These are phyloP conservation scores for Warburgia ugandensis DNA, from an alignment of 164 flowering plant genomes.

Conservation along the genomic window DNA sequence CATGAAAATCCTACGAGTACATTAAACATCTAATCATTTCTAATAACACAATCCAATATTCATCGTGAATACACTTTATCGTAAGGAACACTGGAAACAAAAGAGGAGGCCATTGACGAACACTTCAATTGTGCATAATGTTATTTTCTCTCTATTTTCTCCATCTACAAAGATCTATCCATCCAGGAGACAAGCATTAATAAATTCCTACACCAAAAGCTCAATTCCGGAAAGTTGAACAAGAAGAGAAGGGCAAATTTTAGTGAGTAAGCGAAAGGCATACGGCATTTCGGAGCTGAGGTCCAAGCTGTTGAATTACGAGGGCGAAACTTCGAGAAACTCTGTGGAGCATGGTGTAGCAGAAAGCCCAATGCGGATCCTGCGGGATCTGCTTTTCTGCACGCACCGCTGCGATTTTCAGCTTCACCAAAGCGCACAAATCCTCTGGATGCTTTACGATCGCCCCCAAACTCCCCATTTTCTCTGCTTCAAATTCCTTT, in stretches of 20 bases:
- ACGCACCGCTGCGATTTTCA: slow-evolving; percentile 52
- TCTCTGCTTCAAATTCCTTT: background rate
- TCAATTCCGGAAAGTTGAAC: background rate
- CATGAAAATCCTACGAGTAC: no score
- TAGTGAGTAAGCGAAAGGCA: slow-evolving; percentile 6
- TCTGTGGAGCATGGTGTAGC: slow-evolving; percentile 81
- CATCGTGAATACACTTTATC: no score
- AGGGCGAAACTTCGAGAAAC: slow-evolving; percentile 83
- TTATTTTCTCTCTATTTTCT: no score
- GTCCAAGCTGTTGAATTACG: slow-evolving; percentile 82
- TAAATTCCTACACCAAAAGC: no score
- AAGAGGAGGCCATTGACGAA: no score
- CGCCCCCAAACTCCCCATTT: slow-evolving; percentile 53
- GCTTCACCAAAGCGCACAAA: slow-evolving; percentile 63
- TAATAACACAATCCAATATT: no score
- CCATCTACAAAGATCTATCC: no score
- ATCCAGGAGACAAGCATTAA: no score
- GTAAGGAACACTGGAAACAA: no score
- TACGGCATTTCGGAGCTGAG: slow-evolving; percentile 84
- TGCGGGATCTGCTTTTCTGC: slow-evolving; percentile 84
- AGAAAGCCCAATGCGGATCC: slow-evolving; percentile 81
- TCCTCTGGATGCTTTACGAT: slow-evolving; percentile 76
- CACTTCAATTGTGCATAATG: no score
- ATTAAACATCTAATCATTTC: no score
- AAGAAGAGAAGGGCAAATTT: background rate